A percentile compares a stretch with the other conserved stretches of the same genome.
Conservation (phyloP, 805 yeast species). For the Pichia californica region DNA sequence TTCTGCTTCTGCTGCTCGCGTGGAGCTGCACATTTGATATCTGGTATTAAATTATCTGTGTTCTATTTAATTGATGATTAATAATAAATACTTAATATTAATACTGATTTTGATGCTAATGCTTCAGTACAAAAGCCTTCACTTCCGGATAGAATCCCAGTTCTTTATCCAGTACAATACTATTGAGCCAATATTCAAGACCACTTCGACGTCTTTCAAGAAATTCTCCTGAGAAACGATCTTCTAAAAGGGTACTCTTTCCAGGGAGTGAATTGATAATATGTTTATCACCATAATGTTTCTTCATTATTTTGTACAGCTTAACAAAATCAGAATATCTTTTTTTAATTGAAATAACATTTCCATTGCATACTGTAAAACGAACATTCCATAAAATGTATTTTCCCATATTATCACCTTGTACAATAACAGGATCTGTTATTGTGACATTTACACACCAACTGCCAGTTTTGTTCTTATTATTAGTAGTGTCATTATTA, state of each 20-base stretch:
- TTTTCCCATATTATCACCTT: constrained; percentile 23
- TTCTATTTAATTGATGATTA: too few species aligned
- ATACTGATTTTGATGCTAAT: too few species aligned
- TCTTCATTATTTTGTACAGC: constrained; percentile 36
- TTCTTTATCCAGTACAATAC: constrained; percentile 38
- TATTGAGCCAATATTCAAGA: constrained; percentile 53
- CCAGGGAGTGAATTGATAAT: constrained; percentile 48
- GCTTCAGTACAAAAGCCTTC: neutral
- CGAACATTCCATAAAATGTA: constrained; percentile 27
- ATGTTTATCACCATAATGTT: constrained; percentile 32
- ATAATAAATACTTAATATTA: too few species aligned
- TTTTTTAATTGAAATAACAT: constrained; percentile 43
- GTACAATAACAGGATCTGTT: constrained; percentile 28
- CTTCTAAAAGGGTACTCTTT: constrained; percentile 29
- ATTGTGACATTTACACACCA: constrained; percentile 29
- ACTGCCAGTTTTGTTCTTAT: too few species aligned
- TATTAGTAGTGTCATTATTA: too few species aligned
- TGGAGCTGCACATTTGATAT: too few species aligned
- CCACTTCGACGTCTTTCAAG: constrained; percentile 49
- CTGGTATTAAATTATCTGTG: too few species aligned
- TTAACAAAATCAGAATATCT: constrained; percentile 60
- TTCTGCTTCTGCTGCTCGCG: too few species aligned
- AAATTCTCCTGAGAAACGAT: constrained; percentile 33
- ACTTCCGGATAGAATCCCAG: neutral
- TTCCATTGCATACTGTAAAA: constrained; percentile 24